A percentile compares a stretch with the other conserved stretches of the same genome.
These are phyloP conservation scores for Saccharomyces hybrid DNA, from an alignment of 1,139 yeast species.

Conservation along the genomic window DNA sequence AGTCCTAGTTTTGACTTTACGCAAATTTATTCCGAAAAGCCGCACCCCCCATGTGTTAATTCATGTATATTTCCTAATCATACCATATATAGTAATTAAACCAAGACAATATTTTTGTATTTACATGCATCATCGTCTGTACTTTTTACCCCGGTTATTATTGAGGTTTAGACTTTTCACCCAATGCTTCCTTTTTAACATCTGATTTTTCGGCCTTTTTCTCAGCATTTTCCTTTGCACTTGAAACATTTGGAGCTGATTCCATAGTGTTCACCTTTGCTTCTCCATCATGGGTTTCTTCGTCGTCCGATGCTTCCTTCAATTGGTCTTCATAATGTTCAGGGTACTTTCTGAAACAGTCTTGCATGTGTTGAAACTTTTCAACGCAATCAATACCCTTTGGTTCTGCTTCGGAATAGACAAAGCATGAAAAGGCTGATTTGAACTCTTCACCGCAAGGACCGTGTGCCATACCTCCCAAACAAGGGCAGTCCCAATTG, in stretches of 20 bases:
- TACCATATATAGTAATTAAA: not conserved
- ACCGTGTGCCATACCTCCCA: conserved; percentile 98
- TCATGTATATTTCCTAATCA: conserved; percentile 9
- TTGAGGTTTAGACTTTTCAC: not conserved
- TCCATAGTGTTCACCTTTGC: not conserved
- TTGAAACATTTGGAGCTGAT: not conserved
- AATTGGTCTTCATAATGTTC: conserved; percentile 91
- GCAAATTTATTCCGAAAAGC: not conserved
- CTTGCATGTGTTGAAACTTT: conserved; percentile 86
- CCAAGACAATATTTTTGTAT: not conserved
- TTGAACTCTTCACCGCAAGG: conserved; percentile 98
- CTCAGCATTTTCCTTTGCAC: not conserved
- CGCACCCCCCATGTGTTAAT: conserved; percentile 7
- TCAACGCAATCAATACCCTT: conserved; percentile 95
- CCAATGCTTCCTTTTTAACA: not conserved
- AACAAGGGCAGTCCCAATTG: conserved; percentile 99
- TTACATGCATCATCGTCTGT: conserved; percentile 5
- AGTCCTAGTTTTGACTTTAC: not conserved
- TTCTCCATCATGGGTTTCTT: conserved; percentile 2
- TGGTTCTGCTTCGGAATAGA: conserved; percentile 90
- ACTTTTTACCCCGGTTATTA: not conserved
- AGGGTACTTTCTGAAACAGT: conserved; percentile 88
- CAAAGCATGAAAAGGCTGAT: conserved; percentile 92
- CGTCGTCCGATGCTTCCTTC: conserved; percentile 52
- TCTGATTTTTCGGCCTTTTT: not conserved